Evolutionary conservation across 176 grass and related monocot genomes (phyloP), one percentile per base, ranked within the genome.

Genomic region (Musa schizocarpa): DNA sequence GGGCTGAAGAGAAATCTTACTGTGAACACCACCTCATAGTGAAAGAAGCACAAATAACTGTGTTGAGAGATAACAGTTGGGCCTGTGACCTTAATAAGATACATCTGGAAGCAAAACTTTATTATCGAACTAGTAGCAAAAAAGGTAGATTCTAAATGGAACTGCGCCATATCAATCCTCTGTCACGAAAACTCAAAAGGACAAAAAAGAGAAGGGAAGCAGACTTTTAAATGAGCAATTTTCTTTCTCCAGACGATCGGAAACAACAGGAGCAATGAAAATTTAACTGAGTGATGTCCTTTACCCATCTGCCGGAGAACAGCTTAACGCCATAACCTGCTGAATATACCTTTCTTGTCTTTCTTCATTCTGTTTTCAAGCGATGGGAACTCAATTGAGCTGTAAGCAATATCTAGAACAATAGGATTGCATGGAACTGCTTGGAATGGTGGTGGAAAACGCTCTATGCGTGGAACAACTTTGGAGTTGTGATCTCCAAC

Each of bases 361-460:
- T 96, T 99, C 83, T 99, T 99, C 88, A 99, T 94, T 66, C 90
- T 90, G 80, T 85, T 89, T 59, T 94, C 95, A 14, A 98, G 79
- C 73, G 79, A 91, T 3, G 95, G 90, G 73, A 99, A 99, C 59
- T 99, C 95, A 2, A 99, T 84, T 1, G 82, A 69, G 27, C 83
- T 89, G 81, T 94, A 94, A 25, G 86, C 95, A 78, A 94, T 93
- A 54, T 99, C 95, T 22, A 99, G 84, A 65, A 99, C 95, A 72
- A 99, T 89, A 5, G 95, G 95, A 85, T 94, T 99, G 85, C 90
- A 99, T 52, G 88, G 86, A 74, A 87, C 84, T 13, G 86, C 86
- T 71, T 93, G 88, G 69, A 87, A 91, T 50, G 80, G 82, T 25
- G 95, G 88, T 70, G 95, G 95, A 64, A 99, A 99, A 29, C 79